Evolutionary conservation across 306 rosid genomes (phyloP), one percentile per base, ranked within the genome.

Genomic region (Lathyrus aphaca): DNA sequence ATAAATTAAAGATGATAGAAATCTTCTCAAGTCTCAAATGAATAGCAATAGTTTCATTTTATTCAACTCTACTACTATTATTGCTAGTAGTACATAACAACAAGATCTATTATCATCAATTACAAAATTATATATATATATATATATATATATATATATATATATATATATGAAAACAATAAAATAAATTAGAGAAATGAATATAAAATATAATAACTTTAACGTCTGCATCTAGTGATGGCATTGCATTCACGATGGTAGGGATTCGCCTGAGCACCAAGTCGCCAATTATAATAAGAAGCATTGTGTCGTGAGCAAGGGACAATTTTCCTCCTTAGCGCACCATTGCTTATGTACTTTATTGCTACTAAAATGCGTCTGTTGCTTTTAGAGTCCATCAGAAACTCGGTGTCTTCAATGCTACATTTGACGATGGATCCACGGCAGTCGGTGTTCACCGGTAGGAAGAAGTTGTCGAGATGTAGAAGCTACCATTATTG

Each of bases 281-380:
- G 80, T 23, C 90, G 84, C 86, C 98, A 93, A 71, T 93, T 93
- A 84, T 90, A 93, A 74, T 93, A 93, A 17, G 98, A 93, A 72
- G 97, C 97, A 70, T 97, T 97, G 8, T 96, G 97, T 10, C 91
- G 68, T 0, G 96, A 92, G 81, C 96, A 92, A 12, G 98, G 98
- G 3, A 92, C 93, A 51, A 79, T 82, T 91, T 90, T 92, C 86
- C 91, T 86, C 87, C 87, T 83, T 69, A 92, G 86, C 74, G 98
- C 98, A 66, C 96, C 98, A 70, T 92, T 90, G 93, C 98, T 90
- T 16, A 92, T 90, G 81, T 92, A 92, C 64, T 73, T 77, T 15
- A 6, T 74, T 5, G 68, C 67, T 0, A 96, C 98, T 69, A 92
- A 68, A 65, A 88, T 88, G 79, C 98, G 98, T 77, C 96, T 86